phyloP scores from a whole-genome alignment of 495 filamentous ascomycete genomes.

The Bryoglossum gracile region DNA sequence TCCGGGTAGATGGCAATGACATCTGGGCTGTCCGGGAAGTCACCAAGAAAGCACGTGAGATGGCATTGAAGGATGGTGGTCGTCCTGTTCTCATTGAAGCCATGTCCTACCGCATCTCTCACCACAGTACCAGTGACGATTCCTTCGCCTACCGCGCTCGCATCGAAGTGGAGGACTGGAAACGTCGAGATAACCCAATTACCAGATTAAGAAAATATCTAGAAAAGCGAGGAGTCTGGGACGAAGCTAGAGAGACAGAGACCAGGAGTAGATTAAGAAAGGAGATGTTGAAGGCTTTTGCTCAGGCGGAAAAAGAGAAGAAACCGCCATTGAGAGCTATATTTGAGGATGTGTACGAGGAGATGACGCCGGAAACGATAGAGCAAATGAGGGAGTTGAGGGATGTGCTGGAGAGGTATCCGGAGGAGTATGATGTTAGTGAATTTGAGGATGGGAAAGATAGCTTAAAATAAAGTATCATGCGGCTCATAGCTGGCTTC shows the following conservation, averaged over 20 bases:
- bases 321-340: constrained; percentile 71
- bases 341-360: constrained; percentile 84
- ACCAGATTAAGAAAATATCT: constrained; percentile 88
- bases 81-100: constrained; percentile 73
- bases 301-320: constrained; percentile 81
- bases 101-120: constrained; percentile 95
- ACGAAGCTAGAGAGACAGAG: constrained; percentile 74
- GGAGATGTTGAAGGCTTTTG: constrained; percentile 77
- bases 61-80: constrained; percentile 58
- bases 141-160: constrained; percentile 91
- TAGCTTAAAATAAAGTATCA: constrained; percentile 33
- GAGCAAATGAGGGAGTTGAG: constrained; percentile 74
- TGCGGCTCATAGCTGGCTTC: too few species aligned
- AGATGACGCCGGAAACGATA: constrained; percentile 72
- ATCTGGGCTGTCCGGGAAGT: constrained; percentile 89
- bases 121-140: constrained; percentile 97
- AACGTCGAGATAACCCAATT: constrained; percentile 89
- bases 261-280: constrained; percentile 58
- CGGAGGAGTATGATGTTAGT: constrained; percentile 82
- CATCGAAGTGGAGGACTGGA: constrained; percentile 98
- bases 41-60: constrained; percentile 65
- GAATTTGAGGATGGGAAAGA: constrained; percentile 71
- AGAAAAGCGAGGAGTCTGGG: constrained; percentile 72
- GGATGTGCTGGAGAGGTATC: constrained; percentile 74
- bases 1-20: constrained; percentile 95